Evolutionary conservation across 1,139 yeast species (phyloP).

Genomic region (Tardiomyces blankii): DNA sequence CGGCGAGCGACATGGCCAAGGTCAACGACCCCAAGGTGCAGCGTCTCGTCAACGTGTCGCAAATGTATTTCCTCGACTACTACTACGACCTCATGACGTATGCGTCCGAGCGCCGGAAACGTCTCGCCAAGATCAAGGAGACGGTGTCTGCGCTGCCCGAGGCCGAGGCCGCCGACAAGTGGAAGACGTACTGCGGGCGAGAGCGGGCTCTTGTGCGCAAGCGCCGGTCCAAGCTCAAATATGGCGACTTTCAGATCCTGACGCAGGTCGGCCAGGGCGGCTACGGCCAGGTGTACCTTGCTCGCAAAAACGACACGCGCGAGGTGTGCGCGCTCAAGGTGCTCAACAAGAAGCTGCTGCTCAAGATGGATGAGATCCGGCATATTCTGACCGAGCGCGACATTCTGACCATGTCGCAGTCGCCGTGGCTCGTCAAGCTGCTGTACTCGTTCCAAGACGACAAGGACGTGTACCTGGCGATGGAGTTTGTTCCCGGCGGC

Average conservation of each 20-base stretch:
- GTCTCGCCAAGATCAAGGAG: conserved; percentile 49
- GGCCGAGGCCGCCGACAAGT: conserved; percentile 51
- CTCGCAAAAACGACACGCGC: conserved; percentile 85
- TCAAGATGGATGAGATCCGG: conserved; percentile 87
- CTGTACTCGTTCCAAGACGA: conserved; percentile 92
- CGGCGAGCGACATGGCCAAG: conserved; percentile 19
- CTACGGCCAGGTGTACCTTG: conserved; percentile 88
- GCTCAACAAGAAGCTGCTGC: conserved; percentile 73
- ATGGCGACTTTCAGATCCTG: conserved; percentile 89
- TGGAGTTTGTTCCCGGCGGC: conserved; percentile 99
- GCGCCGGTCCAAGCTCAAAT: conserved; percentile 82
- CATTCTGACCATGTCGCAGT: conserved; percentile 74
- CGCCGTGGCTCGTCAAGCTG: conserved; percentile 92
- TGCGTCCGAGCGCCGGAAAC: conserved; percentile 74
- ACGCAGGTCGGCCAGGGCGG: conserved; percentile 99
- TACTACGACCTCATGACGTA: conserved; percentile 95
- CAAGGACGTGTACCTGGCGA: conserved; percentile 84
- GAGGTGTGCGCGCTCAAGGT: conserved; percentile 95
- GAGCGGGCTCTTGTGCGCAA: conserved; percentile 81
- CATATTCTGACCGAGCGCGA: conserved; percentile 96
- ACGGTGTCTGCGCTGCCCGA: conserved; percentile 40
- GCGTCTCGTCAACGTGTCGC: conserved; percentile 76
- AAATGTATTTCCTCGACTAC: conserved; percentile 72
- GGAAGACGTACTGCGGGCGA: conserved; percentile 73
- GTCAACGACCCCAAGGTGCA: conserved; percentile 70